phyloP scores from a whole-genome alignment of 805 yeast species.

The Metschnikowia corniflorae region DNA sequence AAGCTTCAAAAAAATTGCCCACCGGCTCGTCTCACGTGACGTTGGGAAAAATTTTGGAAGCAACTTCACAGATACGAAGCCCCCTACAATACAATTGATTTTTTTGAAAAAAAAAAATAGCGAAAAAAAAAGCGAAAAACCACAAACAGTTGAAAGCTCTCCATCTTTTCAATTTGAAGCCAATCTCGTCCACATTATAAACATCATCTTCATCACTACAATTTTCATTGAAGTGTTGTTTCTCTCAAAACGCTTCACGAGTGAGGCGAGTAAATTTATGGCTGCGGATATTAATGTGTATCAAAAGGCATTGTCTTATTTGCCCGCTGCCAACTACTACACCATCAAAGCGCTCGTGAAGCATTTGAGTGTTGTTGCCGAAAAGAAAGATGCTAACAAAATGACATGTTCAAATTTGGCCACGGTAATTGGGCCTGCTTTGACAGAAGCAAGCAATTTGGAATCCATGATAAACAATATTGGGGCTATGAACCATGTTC shows the following conservation, averaged over 20 bases:
- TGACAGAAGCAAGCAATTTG: conserved; percentile 52
- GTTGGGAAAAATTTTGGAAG: too few relatives aligned
- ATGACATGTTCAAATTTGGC: conserved; percentile 91
- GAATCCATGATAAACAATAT: conserved; percentile 45
- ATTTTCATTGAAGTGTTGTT: conserved; percentile 60
- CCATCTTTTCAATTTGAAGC: too few relatives aligned
- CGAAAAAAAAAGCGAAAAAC: too few relatives aligned
- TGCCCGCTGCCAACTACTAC: conserved; percentile 67
- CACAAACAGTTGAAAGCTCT: too few relatives aligned
- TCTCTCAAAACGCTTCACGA: conserved; percentile 26
- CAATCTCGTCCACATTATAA: too few relatives aligned
- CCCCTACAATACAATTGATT: too few relatives aligned
- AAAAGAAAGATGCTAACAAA: conserved; percentile 63
- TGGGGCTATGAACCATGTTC: conserved; percentile 52
- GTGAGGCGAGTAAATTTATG: conserved; percentile 5
- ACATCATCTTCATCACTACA: conserved; percentile 67
- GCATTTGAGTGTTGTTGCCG: conserved; percentile 69
- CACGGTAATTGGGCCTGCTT: conserved; percentile 73
- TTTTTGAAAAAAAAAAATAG: too few relatives aligned
- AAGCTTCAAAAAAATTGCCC: too few relatives aligned
- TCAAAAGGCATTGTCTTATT: conserved; percentile 30
- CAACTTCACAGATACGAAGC: too few relatives aligned
- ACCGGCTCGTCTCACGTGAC: too few relatives aligned
- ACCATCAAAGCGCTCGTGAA: conserved; percentile 62
- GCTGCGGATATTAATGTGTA: conserved; percentile 14